phyloP scores from a whole-genome alignment of 177 flowering plant species.

The Vitis hybrid region DNA sequence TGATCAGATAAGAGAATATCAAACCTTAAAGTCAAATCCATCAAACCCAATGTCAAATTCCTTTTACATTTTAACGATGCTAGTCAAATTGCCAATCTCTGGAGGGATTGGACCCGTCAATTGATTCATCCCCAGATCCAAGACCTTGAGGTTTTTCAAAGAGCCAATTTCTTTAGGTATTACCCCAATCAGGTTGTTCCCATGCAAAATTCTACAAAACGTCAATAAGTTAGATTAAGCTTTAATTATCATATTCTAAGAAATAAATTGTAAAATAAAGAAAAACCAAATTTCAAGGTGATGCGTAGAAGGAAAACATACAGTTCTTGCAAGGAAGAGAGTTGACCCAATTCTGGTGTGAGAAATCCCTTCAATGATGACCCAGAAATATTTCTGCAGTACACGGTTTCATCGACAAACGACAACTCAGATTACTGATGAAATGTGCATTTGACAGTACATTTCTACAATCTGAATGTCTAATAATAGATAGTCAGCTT shows the following conservation, averaged over 20 bases:
- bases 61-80: conserved; percentile 55
- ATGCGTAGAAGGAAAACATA: conserved; percentile 27
- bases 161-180: conserved; percentile 76
- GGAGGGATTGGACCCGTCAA: conserved; percentile 81
- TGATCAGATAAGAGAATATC: conserved; percentile 1
- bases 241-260: not conserved
- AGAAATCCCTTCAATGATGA: conserved; percentile 73
- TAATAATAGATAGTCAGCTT: not conserved
- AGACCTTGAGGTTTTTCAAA: conserved; percentile 58
- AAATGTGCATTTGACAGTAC: not conserved
- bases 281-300: not conserved
- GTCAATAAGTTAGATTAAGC: conserved; percentile 4
- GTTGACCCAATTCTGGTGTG: conserved; percentile 60
- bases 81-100: conserved; percentile 64
- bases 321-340: conserved; percentile 71
- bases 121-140: conserved; percentile 82
- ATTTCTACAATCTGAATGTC: not conserved
- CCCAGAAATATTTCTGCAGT: conserved; percentile 77
- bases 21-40: not conserved
- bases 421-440: not conserved
- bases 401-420: conserved; percentile 1
- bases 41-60: conserved; percentile 2
- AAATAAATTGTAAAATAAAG: not conserved
- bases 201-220: conserved; percentile 60
- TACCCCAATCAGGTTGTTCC: conserved; percentile 67